These are phyloP conservation scores for Tilletia indica DNA, from an alignment of 1,284 basidiomycete genomes.

Conservation along the genomic window DNA sequence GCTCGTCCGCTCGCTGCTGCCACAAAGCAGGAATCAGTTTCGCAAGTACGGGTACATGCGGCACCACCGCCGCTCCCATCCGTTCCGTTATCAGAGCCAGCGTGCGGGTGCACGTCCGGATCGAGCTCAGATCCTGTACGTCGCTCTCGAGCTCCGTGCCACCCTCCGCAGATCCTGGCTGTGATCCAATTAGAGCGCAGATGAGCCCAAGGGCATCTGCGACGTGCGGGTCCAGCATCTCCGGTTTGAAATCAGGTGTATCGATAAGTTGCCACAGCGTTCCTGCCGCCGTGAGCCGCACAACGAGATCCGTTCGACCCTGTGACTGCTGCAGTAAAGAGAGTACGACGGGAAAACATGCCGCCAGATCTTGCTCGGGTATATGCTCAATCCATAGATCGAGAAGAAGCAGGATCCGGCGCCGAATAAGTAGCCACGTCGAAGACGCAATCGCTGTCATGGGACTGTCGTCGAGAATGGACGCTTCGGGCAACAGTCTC, in stretches of 20 bases:
- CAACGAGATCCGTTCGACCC: slow-evolving; percentile 44
- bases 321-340: slow-evolving; percentile 37
- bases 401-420: slow-evolving; percentile 45
- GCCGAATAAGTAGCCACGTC: slow-evolving; percentile 46
- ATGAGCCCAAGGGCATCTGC: slow-evolving; percentile 41
- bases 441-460: slow-evolving; percentile 26
- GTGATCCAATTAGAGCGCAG: slow-evolving; percentile 35
- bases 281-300: slow-evolving; percentile 47
- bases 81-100: slow-evolving; percentile 51
- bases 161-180: neutral
- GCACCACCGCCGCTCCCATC: slow-evolving; percentile 43
- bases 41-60: slow-evolving; percentile 39
- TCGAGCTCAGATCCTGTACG: slow-evolving; percentile 47
- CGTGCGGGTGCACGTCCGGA: slow-evolving; percentile 47
- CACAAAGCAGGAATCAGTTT: slow-evolving; percentile 49
- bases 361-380: slow-evolving; percentile 26
- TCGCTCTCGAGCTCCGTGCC: slow-evolving; percentile 21
- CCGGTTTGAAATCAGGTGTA: slow-evolving; percentile 50
- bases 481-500: slow-evolving; percentile 43
- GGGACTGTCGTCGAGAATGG: neutral
- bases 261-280: slow-evolving; percentile 47
- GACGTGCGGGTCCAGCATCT: slow-evolving; percentile 45
- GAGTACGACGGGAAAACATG: slow-evolving; percentile 44
- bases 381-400: slow-evolving; percentile 53
- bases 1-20: slow-evolving; percentile 42